Percentiles rank a stretch among this genome's conserved stretches.
Evolutionary conservation across 176 grass and related monocot species (phyloP).

Genomic region (Carex scoparia): DNA sequence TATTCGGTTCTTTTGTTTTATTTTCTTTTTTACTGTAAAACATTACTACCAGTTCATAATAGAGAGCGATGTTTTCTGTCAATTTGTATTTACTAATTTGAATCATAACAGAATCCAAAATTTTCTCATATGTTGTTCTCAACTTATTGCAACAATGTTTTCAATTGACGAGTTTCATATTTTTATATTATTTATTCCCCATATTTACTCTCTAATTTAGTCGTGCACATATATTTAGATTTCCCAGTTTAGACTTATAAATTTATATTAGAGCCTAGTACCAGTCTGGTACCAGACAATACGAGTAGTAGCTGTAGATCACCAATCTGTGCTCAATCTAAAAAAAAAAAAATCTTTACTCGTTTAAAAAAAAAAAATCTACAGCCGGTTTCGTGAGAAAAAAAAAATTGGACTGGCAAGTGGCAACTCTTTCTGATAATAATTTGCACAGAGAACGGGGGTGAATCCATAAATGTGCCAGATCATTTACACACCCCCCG

Average conservation of each 20-base stretch:
- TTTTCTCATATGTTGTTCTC: constrained; percentile 26
- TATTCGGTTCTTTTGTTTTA: neutral
- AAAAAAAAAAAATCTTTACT: neutral
- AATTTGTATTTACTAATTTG: constrained; percentile 29
- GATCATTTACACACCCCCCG: constrained; percentile 28
- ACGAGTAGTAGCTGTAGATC: neutral
- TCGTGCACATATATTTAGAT: neutral
- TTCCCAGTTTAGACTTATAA: neutral
- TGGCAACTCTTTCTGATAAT: neutral
- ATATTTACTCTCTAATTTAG: neutral
- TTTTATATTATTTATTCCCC: neutral
- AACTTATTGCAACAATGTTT: neutral
- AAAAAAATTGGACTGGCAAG: neutral
- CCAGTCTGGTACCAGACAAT: neutral
- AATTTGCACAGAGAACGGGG: neutral
- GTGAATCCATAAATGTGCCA: neutral
- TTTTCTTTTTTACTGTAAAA: constrained; percentile 22
- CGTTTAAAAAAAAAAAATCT: neutral
- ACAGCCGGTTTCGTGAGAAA: neutral
- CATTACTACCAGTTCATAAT: constrained; percentile 15
- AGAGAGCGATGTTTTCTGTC: neutral
- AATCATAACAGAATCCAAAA: constrained; percentile 38
- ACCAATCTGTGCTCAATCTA: neutral
- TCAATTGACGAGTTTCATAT: no score
- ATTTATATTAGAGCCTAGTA: neutral